phyloP scores from a whole-genome alignment of 225 moss, liverwort and hornwort species.

The Takakia lepidozioides region DNA sequence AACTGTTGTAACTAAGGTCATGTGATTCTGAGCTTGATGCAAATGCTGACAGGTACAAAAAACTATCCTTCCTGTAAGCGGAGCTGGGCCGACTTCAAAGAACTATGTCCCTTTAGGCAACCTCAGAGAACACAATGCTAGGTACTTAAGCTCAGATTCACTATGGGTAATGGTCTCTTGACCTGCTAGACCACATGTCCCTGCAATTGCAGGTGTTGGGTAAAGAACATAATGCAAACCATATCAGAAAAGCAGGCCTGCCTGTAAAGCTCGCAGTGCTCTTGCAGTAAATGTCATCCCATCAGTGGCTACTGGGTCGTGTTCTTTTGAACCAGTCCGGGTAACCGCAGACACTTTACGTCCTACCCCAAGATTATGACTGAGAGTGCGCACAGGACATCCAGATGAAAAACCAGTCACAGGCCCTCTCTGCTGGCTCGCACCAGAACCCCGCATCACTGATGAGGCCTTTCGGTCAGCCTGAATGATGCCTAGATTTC shows the following conservation, averaged over 20 bases:
- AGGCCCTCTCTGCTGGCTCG: constrained; percentile 9
- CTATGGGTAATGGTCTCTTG: no score
- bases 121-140: background rate
- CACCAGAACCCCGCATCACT: constrained; percentile 1
- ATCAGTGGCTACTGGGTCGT: constrained; percentile 6
- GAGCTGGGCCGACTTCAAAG: no score
- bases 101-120: constrained; percentile 1
- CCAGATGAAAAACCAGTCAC: constrained; percentile 3
- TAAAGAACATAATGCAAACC: no score
- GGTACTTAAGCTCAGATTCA: no score
- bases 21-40: no score
- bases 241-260: background rate
- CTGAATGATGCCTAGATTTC: constrained; percentile 6
- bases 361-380: constrained; percentile 5
- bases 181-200: no score
- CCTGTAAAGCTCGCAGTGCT: constrained; percentile 44
- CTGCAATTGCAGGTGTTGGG: background rate
- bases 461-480: constrained; percentile 1
- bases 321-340: constrained; percentile 3
- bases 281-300: constrained; percentile 9
- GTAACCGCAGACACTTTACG: background rate
- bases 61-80: no score
- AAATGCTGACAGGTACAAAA: no score
- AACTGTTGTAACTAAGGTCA: no score
- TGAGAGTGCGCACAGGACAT: background rate